Conservation (phyloP, 768 basidiomycete species). For the Lactarius pseudohatsudake region DNA sequence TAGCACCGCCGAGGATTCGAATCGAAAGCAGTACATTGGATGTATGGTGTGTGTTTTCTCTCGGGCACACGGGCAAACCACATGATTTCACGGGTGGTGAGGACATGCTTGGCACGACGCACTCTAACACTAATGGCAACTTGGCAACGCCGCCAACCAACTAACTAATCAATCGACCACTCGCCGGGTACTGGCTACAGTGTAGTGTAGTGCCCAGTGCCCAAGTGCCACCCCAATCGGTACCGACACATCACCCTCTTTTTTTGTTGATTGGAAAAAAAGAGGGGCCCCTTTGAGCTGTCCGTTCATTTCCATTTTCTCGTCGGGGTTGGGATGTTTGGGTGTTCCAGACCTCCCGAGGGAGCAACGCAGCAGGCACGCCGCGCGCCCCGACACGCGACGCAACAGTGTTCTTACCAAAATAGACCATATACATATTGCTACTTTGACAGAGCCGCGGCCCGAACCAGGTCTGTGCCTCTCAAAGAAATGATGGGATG, state of each 20-base stretch:
- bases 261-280: neutral
- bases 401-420: neutral
- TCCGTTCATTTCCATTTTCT: neutral
- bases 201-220: neutral
- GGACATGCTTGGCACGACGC: neutral
- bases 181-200: neutral
- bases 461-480: neutral
- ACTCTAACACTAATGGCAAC: neutral
- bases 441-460: neutral
- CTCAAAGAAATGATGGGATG: neutral
- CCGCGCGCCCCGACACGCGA: neutral
- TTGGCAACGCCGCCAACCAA: neutral
- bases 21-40: neutral
- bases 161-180: neutral
- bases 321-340: neutral
- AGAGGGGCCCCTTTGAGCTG: neutral
- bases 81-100: neutral
- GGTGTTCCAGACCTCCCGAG: neutral
- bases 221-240: neutral
- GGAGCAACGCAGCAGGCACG: neutral
- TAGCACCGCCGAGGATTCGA: neutral
- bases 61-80: neutral
- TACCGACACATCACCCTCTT: neutral
- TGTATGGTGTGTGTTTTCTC: neutral
- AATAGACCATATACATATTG: neutral